phyloP scores from a whole-genome alignment of 2,329 filamentous ascomycete species.

The Leptosphaerulina australis region DNA sequence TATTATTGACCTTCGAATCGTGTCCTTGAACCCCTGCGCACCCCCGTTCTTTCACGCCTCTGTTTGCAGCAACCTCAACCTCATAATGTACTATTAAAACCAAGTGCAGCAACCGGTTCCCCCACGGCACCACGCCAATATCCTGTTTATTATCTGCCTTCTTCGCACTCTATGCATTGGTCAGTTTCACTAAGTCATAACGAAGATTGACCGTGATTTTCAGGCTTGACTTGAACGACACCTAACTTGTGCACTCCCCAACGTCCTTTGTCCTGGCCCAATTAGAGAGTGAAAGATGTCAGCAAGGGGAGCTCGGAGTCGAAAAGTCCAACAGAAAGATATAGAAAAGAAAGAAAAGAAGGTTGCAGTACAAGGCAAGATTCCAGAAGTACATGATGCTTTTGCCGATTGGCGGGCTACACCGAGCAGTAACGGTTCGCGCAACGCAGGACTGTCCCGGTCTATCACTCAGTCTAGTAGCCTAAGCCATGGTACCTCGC shows the following conservation, averaged over 20 bases:
- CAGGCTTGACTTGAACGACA: background rate
- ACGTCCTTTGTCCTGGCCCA: background rate
- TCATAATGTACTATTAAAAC: background rate
- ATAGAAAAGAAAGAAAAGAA: conserved; percentile 51
- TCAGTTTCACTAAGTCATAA: background rate
- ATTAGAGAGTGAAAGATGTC: conserved; percentile 37
- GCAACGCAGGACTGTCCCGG: conserved; percentile 29
- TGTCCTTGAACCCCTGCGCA: background rate
- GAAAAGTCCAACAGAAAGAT: conserved; percentile 49
- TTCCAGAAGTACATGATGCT: conserved; percentile 35
- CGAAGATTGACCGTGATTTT: background rate
- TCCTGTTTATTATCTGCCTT: background rate
- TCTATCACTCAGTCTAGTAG: conserved; percentile 36
- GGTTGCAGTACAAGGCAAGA: conserved; percentile 37
- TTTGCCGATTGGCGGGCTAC: conserved; percentile 40
- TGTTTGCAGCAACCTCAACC: background rate
- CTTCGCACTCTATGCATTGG: background rate
- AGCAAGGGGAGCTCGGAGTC: conserved; percentile 48
- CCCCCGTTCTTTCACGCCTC: background rate
- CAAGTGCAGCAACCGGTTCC: background rate
- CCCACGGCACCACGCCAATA: background rate
- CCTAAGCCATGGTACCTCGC: conserved; percentile 35
- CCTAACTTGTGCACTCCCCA: background rate
- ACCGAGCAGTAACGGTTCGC: conserved; percentile 27
- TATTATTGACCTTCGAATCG: background rate